Conservation (phyloP, 768 basidiomycete genomes). For the Pleurotus tuoliensis region DNA sequence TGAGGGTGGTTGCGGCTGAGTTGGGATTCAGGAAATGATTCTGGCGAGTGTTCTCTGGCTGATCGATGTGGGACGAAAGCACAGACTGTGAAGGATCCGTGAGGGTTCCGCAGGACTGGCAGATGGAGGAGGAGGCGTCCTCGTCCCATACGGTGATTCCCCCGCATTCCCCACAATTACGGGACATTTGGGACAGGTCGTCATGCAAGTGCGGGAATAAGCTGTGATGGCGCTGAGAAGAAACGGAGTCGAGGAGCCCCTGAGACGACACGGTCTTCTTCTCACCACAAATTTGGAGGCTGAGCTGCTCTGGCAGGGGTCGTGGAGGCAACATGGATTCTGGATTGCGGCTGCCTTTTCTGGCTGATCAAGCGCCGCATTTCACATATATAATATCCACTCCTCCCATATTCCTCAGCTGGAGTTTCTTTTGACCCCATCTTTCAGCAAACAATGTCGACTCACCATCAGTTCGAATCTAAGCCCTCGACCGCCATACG, state of each 20-base stretch:
- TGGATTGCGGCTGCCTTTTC: slow-evolving; percentile 6
- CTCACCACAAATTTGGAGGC: not conserved
- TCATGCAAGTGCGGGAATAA: slow-evolving; percentile 7
- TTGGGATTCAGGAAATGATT: slow-evolving; percentile 27
- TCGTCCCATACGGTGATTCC: slow-evolving; percentile 51
- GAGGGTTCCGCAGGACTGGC: slow-evolving; percentile 70
- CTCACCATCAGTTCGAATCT: slow-evolving; percentile 55
- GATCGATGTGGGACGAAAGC: slow-evolving; percentile 45
- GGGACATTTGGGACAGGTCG: slow-evolving; percentile 23
- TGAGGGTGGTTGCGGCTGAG: slow-evolving; percentile 34
- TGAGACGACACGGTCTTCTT: not conserved
- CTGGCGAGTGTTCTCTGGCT: slow-evolving; percentile 22
- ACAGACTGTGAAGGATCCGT: slow-evolving; percentile 57
- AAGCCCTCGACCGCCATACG: slow-evolving; percentile 59
- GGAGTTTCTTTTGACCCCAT: not conserved
- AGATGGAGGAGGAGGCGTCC: slow-evolving; percentile 57
- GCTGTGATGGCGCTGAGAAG: slow-evolving; percentile 4
- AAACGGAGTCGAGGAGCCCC: not conserved
- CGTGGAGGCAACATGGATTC: not conserved
- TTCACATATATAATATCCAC: slow-evolving; percentile 26
- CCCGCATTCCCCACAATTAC: slow-evolving; percentile 51
- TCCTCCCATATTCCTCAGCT: slow-evolving; percentile 13
- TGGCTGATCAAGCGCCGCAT: slow-evolving; percentile 9
- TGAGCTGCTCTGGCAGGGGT: not conserved
- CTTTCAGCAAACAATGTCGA: slow-evolving; percentile 43